Evolutionary conservation across 2,329 filamentous ascomycete species (phyloP), one percentile per base, ranked within the genome.

Genomic region (Fusarium sacchari): DNA sequence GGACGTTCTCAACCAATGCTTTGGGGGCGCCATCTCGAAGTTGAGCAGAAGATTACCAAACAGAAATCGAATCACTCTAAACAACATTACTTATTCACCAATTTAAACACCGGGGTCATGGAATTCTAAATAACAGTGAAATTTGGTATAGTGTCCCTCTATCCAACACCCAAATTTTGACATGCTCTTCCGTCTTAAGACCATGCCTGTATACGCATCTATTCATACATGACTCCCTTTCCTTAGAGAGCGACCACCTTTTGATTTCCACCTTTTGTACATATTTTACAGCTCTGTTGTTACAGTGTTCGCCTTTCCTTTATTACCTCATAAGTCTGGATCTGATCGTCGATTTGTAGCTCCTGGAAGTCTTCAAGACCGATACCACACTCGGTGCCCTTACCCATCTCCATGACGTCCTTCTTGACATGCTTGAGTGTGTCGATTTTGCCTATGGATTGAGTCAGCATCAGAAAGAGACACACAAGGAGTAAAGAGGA

Each of bases 381-480:
- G 75, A 99, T 92, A 74, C 96, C 96, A 78, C 96, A 99, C 83
- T 99, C 96, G n/a, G 88, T 90, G 66, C 95, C 95, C 83, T 97
- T 98, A 78, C 91, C 91, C 91, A 97, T 96, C 79, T 97, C 94
- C 50, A 86, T 86, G 36, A 96, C 93, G 74, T 98, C 94, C 81
- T 97, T 97, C 87, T 98, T 98, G 81, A 93, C 90, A 78, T 97
- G 93, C 84, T 96, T 98, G 66, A 99, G 89, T 3, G 94, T 94
- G 24, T 90, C 88, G 47, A 98, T 89, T 58, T 88, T 88, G 74
- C 95, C 96, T 97, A 64, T 28, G 37, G 1, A 44, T 42, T 5
- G 28, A 32, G 46, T 57, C 6, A 67, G 58, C n/a, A 60, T 15
- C 13, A 43, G 9, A 24, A 20, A 52, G 26, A 52, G n/a, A 12